Base-by-base conservation (phyloP, 2,329 filamentous ascomycete genomes). In the Alternaria sp. region DNA sequence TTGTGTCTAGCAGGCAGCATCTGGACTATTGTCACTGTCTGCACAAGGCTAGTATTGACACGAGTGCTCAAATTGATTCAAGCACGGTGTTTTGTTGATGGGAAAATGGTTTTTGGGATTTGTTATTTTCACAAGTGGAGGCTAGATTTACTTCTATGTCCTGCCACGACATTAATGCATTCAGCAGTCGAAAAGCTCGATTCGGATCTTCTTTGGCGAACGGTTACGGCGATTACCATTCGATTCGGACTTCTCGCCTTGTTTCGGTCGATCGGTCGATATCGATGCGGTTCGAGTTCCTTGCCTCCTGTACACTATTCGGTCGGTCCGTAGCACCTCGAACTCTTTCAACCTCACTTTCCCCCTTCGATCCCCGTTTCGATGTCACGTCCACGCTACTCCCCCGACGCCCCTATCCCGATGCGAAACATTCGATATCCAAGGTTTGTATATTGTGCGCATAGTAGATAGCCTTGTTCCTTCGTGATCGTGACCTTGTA, bases 301-400 rank as follows among this genome's bases (percentile, higher is more conserved):
- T 67, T 64, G 48, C 58, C 49, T 66, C 66, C 64, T 78, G 75
- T 78, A 77, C 74, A 75, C 74, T 78, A 76, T 71, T 66, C 73
- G 75, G 70, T 67, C 73, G 74, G 75, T 68, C 66, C 65, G 66
- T 76, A 73, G 71, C 66, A 71, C 70, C 61, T 69, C 71, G 71
- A 75, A 71, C 62, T 57, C 62, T 66, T 65, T 54, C 58, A 64
- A 63, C 61, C 62, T 57, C 61, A 51, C 60, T 48, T 58, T 60
- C 59, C 48, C 59, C 60, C 58, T 52, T 59, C 49, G 58, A 61
- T 48, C 18, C 41, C 54, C 54, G 42, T 57, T 41, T 20, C 59
- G 62, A 59, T 53, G 20, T 56, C 62, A 58, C 52, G 51, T 49
- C 48, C 39, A 54, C 55, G 59, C 46, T 60, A 49, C 46, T 48